These are phyloP conservation scores for Herpetospermum pedunculosum DNA, from an alignment of 306 rosid genomes.

Conservation along the genomic window DNA sequence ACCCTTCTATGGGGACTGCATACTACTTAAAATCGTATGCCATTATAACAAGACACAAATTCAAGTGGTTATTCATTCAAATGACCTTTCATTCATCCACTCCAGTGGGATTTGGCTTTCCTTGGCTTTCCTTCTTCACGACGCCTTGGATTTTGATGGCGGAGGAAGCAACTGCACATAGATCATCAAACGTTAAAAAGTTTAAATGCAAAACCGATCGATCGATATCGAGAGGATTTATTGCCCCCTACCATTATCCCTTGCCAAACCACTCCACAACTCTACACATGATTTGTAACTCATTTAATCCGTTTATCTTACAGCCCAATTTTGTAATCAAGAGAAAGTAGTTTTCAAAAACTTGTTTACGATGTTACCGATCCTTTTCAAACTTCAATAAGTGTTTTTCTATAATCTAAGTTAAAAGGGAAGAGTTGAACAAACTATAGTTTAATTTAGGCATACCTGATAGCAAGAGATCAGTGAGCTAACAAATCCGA, in stretches of 20 bases:
- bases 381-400: no score
- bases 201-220: background rate
- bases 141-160: constrained; percentile 50
- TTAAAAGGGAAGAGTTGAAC: no score
- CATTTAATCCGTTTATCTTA: background rate
- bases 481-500: constrained; percentile 79
- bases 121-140: constrained; percentile 29
- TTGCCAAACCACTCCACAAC: no score
- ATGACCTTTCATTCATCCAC: no score
- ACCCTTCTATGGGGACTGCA: background rate
- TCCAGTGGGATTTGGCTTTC: background rate
- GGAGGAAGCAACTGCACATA: constrained; percentile 77
- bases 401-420: no score
- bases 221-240: no score
- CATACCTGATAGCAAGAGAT: constrained; percentile 95
- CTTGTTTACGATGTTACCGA: no score
- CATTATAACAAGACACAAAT: background rate
- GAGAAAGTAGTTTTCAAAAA: background rate
- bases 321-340: background rate
- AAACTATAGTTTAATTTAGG: background rate
- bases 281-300: background rate
- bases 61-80: background rate
- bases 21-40: background rate
- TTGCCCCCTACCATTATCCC: no score
- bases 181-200: background rate